phyloP scores from a whole-genome alignment of 352 stramenopile species.

The Lagenidium giganteum region DNA sequence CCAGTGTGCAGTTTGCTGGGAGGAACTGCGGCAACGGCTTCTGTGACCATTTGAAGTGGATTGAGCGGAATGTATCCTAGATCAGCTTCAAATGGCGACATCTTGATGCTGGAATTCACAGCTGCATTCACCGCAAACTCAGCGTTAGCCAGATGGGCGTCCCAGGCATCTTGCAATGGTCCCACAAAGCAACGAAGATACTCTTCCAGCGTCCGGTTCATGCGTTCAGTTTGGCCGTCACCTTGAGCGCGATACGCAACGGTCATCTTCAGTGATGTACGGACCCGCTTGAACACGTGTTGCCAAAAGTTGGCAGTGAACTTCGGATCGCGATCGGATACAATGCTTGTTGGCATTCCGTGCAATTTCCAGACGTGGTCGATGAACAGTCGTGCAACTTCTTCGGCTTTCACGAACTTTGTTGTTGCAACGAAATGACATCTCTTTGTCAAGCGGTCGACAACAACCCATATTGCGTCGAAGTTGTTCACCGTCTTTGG shows the following conservation, averaged over 20 bases:
- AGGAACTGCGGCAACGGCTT: too few relatives aligned
- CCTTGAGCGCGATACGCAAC: slow-evolving; percentile 1
- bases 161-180: slow-evolving; percentile 2
- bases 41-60: too few relatives aligned
- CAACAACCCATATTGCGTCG: slow-evolving; percentile 5
- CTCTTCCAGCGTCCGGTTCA: slow-evolving; percentile 1
- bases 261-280: neutral
- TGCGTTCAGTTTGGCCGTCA: slow-evolving; percentile 9
- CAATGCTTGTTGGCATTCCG: slow-evolving; percentile 4
- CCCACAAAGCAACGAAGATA: slow-evolving; percentile 1
- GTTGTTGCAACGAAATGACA: slow-evolving; percentile 1
- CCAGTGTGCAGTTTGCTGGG: too few relatives aligned
- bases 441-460: slow-evolving; percentile 8
- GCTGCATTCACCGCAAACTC: slow-evolving; percentile 13
- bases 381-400: neutral
- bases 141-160: slow-evolving; percentile 5
- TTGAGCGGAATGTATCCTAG: slow-evolving; percentile 1
- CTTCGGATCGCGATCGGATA: slow-evolving; percentile 4
- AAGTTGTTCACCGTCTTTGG: neutral
- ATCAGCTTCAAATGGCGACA: slow-evolving; percentile 8
- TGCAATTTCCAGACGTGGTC: neutral
- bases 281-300: neutral
- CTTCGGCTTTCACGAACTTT: neutral
- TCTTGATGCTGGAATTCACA: neutral
- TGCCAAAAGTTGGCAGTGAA: slow-evolving; percentile 8